Evolutionary conservation across 148 eudicot genomes (phyloP), one percentile per base, ranked within the genome.

Genomic region (Beta vulgaris): DNA sequence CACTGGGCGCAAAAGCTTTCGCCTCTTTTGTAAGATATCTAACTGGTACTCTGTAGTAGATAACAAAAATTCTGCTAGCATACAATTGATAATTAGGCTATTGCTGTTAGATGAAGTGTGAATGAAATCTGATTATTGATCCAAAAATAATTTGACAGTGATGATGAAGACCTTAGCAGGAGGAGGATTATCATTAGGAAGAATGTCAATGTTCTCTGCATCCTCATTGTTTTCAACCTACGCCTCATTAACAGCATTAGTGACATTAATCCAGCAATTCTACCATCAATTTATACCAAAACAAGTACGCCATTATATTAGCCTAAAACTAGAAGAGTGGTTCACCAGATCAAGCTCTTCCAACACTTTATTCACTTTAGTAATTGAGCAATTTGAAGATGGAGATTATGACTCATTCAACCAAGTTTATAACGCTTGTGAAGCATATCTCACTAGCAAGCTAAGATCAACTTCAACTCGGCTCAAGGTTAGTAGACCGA

Each of bases 261-360:
- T 80, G 26, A 80, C 83, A 42, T 18, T 80, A 26, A 34, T 80
- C 36, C 72, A 76, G 35, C 79, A 80, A 44, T 80, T 80, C 79
- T 76, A 80, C 68, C 55, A 64, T 57, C 83, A 80, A 29, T 63
- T 80, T 21, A 39, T 80, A 5, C 79, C 83, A 14, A 59, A 14
- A 55, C 61, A 62, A 55, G 9, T 80, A 13, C 76, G 76, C 23
- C 21, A 16, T 4, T 80, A 75, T 60, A 75, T 80, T 25, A 80
- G n/a, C 68, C 37, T 40, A 12, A 71, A 65, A 28, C 8, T 80
- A 0, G 79, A 71, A 43, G 76, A 71, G 32, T 75, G 75, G 72
- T 80, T 75, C 73, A 69, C 57, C 8, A 64, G 64, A 48, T 2
- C 78, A 7, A 35, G 7, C 49, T 19, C 66, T 11, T 13, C 76